Conservation (phyloP, 2,329 filamentous ascomycete species). For the Alternaria sp. region DNA sequence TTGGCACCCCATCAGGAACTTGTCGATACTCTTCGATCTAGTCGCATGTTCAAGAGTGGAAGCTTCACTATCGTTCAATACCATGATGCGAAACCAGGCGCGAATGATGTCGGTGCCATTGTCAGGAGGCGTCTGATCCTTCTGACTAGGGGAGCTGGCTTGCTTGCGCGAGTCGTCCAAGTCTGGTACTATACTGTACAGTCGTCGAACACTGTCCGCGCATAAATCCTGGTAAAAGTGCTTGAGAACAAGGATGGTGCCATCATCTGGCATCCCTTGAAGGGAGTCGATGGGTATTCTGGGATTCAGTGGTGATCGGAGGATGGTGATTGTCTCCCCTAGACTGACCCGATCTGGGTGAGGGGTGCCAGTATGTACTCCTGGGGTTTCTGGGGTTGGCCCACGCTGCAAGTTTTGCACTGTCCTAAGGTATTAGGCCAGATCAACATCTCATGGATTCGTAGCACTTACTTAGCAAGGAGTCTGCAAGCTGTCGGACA, state of each 20-base stretch:
- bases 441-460: not conserved
- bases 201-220: constrained; percentile 27
- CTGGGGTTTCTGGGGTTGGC: constrained; percentile 8
- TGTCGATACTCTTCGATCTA: constrained; percentile 32
- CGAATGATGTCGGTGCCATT: constrained; percentile 36
- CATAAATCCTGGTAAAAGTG: constrained; percentile 42
- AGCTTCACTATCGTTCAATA: constrained; percentile 43
- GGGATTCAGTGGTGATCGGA: constrained; percentile 35
- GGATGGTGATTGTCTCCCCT: constrained; percentile 10
- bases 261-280: constrained; percentile 34
- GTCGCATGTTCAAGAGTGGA: constrained; percentile 34
- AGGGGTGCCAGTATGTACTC: not conserved
- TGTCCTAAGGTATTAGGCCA: not conserved
- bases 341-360: not conserved
- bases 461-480: constrained; percentile 31
- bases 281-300: constrained; percentile 34
- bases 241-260: constrained; percentile 39
- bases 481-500: constrained; percentile 32
- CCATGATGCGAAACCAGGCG: constrained; percentile 45
- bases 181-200: constrained; percentile 41
- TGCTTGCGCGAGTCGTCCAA: constrained; percentile 23
- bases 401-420: constrained; percentile 7
- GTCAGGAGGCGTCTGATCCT: not conserved
- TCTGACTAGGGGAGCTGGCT: constrained; percentile 9
- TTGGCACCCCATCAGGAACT: constrained; percentile 34